Base-by-base conservation (phyloP, 257 asterid genomes). In the Mitragyna speciosa region DNA sequence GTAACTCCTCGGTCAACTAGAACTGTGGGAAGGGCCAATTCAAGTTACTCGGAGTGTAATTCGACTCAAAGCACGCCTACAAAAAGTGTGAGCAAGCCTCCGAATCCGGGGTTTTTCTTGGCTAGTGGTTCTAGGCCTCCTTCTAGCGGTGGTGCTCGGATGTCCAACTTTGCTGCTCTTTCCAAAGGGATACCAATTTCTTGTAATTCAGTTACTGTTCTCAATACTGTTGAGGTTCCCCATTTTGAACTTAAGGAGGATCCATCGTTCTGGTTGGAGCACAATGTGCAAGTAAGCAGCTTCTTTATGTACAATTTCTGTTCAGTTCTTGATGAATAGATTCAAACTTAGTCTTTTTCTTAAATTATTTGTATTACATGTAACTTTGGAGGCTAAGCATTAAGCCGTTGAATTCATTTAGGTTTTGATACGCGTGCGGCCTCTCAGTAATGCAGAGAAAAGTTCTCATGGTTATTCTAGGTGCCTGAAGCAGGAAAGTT, bases 221-320 rank as follows among this genome's bases (percentile, higher is more conserved):
- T 94, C 73, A 92, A 90, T 78, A 85, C 92, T 45, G 89, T 85
- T 65, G 95, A 91, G 84, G 97, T 92, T 75, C 99, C 99, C 26
- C 86, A 87, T 87, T 96, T 92, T 85, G 97, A 88, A 68, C 97
- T 94, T 70, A 92, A 89, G 85, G 98, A 92, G 85, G 97, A 96
- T 74, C 89, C 97, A 14, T 92, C 97, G 6, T 96, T 94, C 80
- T 96, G 99, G 99, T 85, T 91, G 94, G 98, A 96, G 77, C 98
- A 96, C 86, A 96, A 89, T 82, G 99, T 96, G 79, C 99, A 96
- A 82, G 99, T 94, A 84, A 79, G 94, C 76, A 77, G 48, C 68
- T 70, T 63, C 76, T 11, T 12, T 9, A 24, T 6, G 48, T 24
- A 36, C 45, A 19, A 48, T 76, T 36, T 30, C 33, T 70, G 61